phyloP scores from a whole-genome alignment of 1,284 basidiomycete genomes.

The Malassezia arunalokei region DNA sequence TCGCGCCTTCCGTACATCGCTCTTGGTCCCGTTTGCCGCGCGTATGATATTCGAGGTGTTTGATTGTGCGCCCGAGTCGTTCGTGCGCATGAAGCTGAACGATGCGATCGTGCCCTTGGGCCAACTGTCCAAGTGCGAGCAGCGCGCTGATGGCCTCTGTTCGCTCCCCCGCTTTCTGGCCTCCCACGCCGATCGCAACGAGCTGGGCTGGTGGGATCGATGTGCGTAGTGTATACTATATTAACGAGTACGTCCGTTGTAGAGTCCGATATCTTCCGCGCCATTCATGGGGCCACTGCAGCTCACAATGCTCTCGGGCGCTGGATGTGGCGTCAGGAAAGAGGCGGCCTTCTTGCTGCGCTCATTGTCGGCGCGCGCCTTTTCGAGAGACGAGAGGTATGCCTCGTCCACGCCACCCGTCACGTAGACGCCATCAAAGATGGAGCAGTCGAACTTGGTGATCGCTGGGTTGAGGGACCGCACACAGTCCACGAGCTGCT shows the following conservation, averaged over 20 bases:
- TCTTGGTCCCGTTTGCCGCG: constrained; percentile 38
- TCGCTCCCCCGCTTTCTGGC: constrained; percentile 19
- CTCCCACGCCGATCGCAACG: constrained; percentile 20
- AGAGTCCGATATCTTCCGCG: constrained; percentile 33
- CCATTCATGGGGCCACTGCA: constrained; percentile 44
- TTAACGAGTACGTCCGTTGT: constrained; percentile 12
- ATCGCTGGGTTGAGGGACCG: constrained; percentile 72
- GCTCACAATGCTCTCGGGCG: constrained; percentile 21
- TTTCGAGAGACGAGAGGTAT: constrained; percentile 69
- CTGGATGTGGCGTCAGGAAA: constrained; percentile 19
- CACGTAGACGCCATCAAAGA: constrained; percentile 92
- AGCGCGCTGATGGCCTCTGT: constrained; percentile 30
- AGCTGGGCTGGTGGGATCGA: constrained; percentile 21
- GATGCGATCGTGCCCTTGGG: constrained; percentile 19
- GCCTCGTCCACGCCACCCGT: constrained; percentile 84
- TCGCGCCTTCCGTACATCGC: constrained; percentile 18
- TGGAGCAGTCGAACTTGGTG: constrained; percentile 80
- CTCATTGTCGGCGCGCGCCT: constrained; percentile 68
- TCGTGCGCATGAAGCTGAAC: constrained; percentile 14
- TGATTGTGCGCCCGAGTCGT: constrained; percentile 14
- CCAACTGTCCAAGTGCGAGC: constrained; percentile 25
- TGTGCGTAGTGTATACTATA: not conserved
- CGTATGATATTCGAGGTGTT: constrained; percentile 33
- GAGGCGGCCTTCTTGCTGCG: constrained; percentile 50
- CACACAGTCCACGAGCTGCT: constrained; percentile 77